These are phyloP conservation scores for Synchytrium microbalum DNA, from an alignment of 371 early-diverging fungal genomes.

Conservation along the genomic window DNA sequence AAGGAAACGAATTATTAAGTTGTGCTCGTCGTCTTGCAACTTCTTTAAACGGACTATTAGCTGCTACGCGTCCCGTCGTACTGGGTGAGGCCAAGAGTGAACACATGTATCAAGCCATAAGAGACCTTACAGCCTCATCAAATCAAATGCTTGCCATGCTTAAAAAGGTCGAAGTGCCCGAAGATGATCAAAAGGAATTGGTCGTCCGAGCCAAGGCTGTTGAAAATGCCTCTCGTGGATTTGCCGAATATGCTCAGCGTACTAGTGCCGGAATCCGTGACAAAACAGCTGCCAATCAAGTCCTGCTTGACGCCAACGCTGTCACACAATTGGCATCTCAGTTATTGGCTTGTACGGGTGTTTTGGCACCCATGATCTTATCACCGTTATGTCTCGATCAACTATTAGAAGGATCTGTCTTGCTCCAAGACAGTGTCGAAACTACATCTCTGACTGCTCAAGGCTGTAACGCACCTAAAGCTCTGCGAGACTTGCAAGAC, in stretches of 20 bases:
- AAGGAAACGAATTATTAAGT: conserved; percentile 23
- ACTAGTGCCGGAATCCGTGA: conserved; percentile 19
- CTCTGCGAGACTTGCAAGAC: conserved; percentile 23
- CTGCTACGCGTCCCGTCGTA: conserved; percentile 26
- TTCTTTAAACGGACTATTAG: conserved; percentile 24
- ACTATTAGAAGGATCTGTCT: conserved; percentile 29
- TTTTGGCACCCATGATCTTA: conserved; percentile 28
- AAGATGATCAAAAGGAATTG: conserved; percentile 31
- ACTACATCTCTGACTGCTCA: conserved; percentile 13
- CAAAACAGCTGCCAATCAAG: conserved; percentile 19
- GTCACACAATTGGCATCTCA: conserved; percentile 21
- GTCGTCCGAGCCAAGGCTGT: conserved; percentile 29
- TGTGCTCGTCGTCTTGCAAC: conserved; percentile 26
- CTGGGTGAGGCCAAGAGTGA: conserved; percentile 26
- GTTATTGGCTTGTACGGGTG: conserved; percentile 29
- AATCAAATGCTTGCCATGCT: conserved; percentile 25
- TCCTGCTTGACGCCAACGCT: conserved; percentile 24
- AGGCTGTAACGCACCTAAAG: conserved; percentile 10
- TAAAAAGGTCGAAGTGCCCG: conserved; percentile 33
- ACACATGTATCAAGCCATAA: conserved; percentile 15
- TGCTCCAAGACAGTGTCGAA: conserved; percentile 27
- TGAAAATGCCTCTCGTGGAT: conserved; percentile 17
- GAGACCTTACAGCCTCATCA: conserved; percentile 21
- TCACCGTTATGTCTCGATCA: conserved; percentile 35
- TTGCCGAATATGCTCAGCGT: conserved; percentile 21